These are phyloP conservation scores for Coccomyxa sp. DNA, from an alignment of 139 green algal species.

Conservation along the genomic window DNA sequence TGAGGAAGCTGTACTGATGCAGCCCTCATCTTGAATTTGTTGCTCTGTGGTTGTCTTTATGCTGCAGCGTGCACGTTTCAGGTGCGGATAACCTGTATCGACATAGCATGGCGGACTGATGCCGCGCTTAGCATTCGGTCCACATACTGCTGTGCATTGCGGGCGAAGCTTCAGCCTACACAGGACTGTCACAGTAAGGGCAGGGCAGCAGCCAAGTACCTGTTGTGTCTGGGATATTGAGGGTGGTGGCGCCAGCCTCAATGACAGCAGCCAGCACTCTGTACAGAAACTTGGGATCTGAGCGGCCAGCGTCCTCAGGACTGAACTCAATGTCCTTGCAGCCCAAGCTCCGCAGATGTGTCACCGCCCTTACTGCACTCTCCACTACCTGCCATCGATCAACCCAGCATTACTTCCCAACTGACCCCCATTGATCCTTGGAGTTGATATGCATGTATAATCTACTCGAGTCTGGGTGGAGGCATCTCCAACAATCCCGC, in stretches of 20 bases:
- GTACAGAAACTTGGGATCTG: slow-evolving; percentile 92
- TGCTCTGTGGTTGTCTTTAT: not conserved
- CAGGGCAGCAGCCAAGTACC: slow-evolving; percentile 11
- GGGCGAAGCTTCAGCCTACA: too few species aligned
- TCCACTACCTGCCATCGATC: slow-evolving; percentile 72
- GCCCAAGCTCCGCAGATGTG: slow-evolving; percentile 76
- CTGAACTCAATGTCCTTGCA: slow-evolving; percentile 98
- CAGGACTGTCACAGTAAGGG: too few species aligned
- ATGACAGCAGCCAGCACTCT: slow-evolving; percentile 74
- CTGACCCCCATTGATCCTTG: too few species aligned
- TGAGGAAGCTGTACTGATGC: not conserved
- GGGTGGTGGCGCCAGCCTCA: slow-evolving; percentile 93
- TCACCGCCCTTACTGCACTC: slow-evolving; percentile 84
- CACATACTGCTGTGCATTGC: too few species aligned
- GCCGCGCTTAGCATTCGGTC: too few species aligned
- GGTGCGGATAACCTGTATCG: too few species aligned
- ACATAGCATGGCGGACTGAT: too few species aligned
- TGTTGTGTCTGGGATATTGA: slow-evolving; percentile 98
- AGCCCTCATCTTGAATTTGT: not conserved
- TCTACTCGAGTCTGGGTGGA: too few species aligned
- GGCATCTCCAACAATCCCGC: too few species aligned
- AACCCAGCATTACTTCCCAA: not conserved
- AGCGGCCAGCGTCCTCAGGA: slow-evolving; percentile 88
- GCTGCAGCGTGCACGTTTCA: not conserved
- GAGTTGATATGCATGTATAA: too few species aligned